phyloP scores from a whole-genome alignment of 805 yeast genomes.

The Wickerhamomyces hampshirensis region DNA sequence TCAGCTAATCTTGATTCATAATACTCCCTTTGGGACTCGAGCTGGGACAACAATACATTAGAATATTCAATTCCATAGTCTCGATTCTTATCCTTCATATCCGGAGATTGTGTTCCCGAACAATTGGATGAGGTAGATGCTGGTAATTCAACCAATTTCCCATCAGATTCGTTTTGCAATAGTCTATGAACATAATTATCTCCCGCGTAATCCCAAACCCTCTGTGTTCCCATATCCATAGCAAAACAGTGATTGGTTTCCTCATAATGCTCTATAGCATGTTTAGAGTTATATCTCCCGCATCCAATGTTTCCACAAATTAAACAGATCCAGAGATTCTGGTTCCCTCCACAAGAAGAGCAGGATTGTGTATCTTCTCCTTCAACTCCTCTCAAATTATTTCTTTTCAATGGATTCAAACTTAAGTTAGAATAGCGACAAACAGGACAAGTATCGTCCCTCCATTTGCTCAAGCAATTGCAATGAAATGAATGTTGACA shows the following conservation, averaged over 20 bases:
- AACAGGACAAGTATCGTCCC: constrained; percentile 86
- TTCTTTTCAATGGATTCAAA: constrained; percentile 22
- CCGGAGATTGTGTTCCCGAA: constrained; percentile 1
- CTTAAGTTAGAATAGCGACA: constrained; percentile 67
- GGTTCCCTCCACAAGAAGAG: constrained; percentile 48
- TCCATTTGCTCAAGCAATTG: constrained; percentile 82
- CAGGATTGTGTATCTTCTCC: constrained; percentile 27
- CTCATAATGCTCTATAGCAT: constrained; percentile 78
- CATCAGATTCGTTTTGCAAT: constrained; percentile 81
- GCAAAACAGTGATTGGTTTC: constrained; percentile 83
- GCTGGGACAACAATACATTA: constrained; percentile 68
- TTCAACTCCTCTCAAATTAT: background rate
- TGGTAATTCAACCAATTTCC: constrained; percentile 75
- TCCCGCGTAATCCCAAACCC: constrained; percentile 94
- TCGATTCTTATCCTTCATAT: constrained; percentile 39
- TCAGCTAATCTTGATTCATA: constrained; percentile 53
- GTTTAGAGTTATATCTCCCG: constrained; percentile 80
- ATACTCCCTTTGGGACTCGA: constrained; percentile 81
- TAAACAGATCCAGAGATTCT: constrained; percentile 82
- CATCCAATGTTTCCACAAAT: constrained; percentile 93
- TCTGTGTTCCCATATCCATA: constrained; percentile 77
- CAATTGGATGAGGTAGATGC: constrained; percentile 8
- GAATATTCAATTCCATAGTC: constrained; percentile 76
- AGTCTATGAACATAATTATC: constrained; percentile 86
- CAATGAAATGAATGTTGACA: constrained; percentile 95